Evolutionary conservation across 2,329 filamentous ascomycete genomes (phyloP).

Genomic region (Ampelomyces quisqualis): DNA sequence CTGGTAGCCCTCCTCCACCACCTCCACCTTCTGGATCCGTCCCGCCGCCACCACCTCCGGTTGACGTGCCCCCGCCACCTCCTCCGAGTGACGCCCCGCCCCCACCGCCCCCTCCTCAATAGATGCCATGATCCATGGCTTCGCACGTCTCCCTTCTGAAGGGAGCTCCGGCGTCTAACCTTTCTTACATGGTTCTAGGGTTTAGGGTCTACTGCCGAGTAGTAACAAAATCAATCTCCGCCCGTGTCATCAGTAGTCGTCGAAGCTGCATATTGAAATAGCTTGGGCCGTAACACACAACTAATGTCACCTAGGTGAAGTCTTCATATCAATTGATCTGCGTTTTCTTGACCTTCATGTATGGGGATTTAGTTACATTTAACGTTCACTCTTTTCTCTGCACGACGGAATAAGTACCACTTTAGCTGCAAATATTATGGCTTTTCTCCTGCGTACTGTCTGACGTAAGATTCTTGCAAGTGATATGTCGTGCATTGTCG

Average conservation of each 20-base stretch:
- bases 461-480: not conserved
- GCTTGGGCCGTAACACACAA: not conserved
- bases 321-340: not conserved
- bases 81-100: constrained; percentile 62
- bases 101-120: constrained; percentile 47
- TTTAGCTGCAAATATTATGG: not conserved
- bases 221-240: too few species aligned
- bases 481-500: too few species aligned
- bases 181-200: not conserved
- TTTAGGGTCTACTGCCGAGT: too few species aligned
- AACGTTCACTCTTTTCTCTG: not conserved
- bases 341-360: too few species aligned
- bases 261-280: not conserved
- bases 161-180: not conserved
- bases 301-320: constrained; percentile 3
- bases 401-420: not conserved
- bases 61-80: constrained; percentile 55
- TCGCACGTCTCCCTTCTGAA: not conserved
- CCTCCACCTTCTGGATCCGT: constrained; percentile 60
- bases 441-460: not conserved
- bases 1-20: constrained; percentile 60
- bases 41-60: constrained; percentile 62
- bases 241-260: not conserved
- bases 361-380: too few species aligned
- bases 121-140: constrained; percentile 5